Base-by-base conservation (phyloP, 2,329 filamentous ascomycete genomes). In the Cordyceps pruinosa region DNA sequence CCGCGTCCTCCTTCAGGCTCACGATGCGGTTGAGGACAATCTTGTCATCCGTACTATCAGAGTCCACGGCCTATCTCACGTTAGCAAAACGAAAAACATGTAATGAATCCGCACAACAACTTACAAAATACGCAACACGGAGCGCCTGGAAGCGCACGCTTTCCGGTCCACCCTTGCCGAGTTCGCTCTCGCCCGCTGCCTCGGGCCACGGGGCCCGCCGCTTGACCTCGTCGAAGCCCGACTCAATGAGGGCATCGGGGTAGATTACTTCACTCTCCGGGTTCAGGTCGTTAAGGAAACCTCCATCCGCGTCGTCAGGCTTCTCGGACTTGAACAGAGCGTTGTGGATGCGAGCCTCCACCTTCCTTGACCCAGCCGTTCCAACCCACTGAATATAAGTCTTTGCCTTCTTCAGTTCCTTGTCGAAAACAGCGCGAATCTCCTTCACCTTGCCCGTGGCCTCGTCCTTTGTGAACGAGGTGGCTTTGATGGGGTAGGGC, bases 21-120 rank as follows among this genome's bases (percentile, higher is more conserved):
- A 97, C 92, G 66, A 97, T 97, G 52, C 90, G 82, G 75, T 97
- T 97, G 30, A 97, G 75, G 48, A 97, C 83, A 62, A 96, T 78
- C 70, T 87, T 89, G n/a, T 90, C 88, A 32, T 84, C 82, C 0
- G 84, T 88, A 59, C 85, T 89, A 65, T 96, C 90, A 50, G 81
- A 83, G 69, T 97, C 92, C 70, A 95, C 78, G 60, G 76, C 85
- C 85, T 80, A 19, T 5, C 19, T 3, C 28, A 35, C 19, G 37
- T 67, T 60, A 68, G 64, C 5, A 23, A 39, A 19, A 15, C 1
- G n/a, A 54, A 56, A 60, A 30, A 6, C 9, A 21, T 26, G 41
- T 0, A 26, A 0, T 23, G 1, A 28, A 6, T 2, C 7, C 13
- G 25, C 42, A 15, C 5, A 4, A 12, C 7, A 5, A 75, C 78